These are phyloP conservation scores for Coprinellus micaceus DNA, from an alignment of 768 basidiomycete species.

Conservation along the genomic window DNA sequence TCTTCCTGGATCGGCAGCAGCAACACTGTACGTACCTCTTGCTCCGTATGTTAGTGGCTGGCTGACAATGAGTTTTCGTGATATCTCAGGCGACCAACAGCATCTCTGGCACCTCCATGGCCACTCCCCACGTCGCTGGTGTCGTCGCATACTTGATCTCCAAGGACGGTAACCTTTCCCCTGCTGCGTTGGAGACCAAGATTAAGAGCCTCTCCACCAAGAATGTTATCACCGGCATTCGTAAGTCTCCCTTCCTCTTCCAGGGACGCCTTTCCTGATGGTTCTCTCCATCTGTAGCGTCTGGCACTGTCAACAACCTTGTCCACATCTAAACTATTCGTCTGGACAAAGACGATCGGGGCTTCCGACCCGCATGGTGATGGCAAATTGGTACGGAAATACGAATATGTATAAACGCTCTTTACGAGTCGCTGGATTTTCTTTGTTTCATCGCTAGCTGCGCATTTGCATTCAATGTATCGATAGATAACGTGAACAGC, in stretches of 20 bases:
- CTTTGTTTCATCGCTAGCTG: too few species aligned
- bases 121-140: conserved; percentile 36
- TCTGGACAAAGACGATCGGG: too few species aligned
- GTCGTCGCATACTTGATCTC: conserved; percentile 35
- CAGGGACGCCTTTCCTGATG: too few species aligned
- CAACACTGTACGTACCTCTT: conserved; percentile 5
- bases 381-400: too few species aligned
- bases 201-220: conserved; percentile 27
- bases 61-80: too few species aligned
- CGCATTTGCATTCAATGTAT: too few species aligned
- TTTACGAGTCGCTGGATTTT: too few species aligned
- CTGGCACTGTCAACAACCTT: not conserved
- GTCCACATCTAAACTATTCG: not conserved
- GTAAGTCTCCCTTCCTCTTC: not conserved
- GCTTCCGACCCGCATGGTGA: too few species aligned
- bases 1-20: conserved; percentile 24
- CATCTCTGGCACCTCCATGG: conserved; percentile 29
- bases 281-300: not conserved
- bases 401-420: too few species aligned
- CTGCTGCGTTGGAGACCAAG: conserved; percentile 26
- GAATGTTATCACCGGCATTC: conserved; percentile 20
- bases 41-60: too few species aligned
- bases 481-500: too few species aligned
- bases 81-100: conserved; percentile 17
- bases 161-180: conserved; percentile 28